phyloP scores from a whole-genome alignment of 768 basidiomycete species.

The Boletus rubescentipes region DNA sequence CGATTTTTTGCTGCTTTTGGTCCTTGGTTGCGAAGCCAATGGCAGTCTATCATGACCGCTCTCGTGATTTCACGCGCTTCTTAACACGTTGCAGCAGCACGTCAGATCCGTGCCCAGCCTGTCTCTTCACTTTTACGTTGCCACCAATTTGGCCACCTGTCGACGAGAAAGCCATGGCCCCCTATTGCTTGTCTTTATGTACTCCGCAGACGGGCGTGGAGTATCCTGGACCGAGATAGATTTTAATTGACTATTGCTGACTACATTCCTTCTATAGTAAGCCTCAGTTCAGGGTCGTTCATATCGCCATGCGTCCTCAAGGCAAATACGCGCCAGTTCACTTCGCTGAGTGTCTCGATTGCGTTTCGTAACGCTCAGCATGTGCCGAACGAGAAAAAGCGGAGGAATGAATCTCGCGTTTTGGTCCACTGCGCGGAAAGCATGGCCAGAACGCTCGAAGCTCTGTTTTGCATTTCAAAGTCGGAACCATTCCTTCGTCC shows the following conservation, averaged over 20 bases:
- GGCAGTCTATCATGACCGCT: conserved; percentile 34
- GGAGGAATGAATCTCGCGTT: conserved; percentile 39
- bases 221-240: conserved; percentile 32
- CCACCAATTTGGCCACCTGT: conserved; percentile 20
- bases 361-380: conserved; percentile 33
- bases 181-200: conserved; percentile 36
- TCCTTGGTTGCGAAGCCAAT: conserved; percentile 27
- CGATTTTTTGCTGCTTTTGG: conserved; percentile 23
- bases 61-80: conserved; percentile 37
- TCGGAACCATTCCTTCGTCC: conserved; percentile 27
- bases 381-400: conserved; percentile 32
- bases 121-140: conserved; percentile 36
- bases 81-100: conserved; percentile 36
- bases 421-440: conserved; percentile 31
- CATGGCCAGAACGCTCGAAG: conserved; percentile 37
- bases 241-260: conserved; percentile 34
- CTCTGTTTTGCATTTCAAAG: conserved; percentile 35
- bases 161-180: conserved; percentile 28
- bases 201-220: conserved; percentile 37
- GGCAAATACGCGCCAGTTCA: conserved; percentile 38
- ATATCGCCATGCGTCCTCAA: conserved; percentile 32
- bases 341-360: conserved; percentile 36
- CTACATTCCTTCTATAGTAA: conserved; percentile 22
- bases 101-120: conserved; percentile 32
- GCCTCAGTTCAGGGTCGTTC: conserved; percentile 28